Evolutionary conservation across 1,284 basidiomycete species (phyloP), one percentile per base, ranked within the genome.

Genomic region (Meira nashicola): DNA sequence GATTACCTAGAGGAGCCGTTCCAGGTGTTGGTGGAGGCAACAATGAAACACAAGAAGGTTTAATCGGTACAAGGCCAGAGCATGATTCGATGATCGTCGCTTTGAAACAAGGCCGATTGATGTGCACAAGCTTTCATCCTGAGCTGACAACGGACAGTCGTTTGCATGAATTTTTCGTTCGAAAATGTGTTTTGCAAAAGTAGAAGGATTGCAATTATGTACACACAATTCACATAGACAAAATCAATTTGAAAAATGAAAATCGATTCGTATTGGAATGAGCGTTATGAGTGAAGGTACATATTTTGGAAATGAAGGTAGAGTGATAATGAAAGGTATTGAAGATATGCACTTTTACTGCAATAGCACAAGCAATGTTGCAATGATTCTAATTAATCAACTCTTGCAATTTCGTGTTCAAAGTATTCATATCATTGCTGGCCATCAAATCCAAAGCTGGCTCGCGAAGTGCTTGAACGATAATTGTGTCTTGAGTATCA

Each of bases 61-160:
- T 67, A 17, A 53, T 67, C 3, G 47, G 62, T 17, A 33, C 37
- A n/a, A 58, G 70, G n/a, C 65, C 67, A 1, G 63, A 58, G 10
- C 61, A 66, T 46, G 57, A 85, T 39, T 71, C 76, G 83, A 67
- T 87, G 84, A 85, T 90, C 60, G 93, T 97, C 52, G 93, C 92
- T 23, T 80, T 95, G 15, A 84, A 87, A 11, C 90, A 95, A 77
- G 92, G 92, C 17, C 83, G 83, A 41, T 87, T 92, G 74, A 81
- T 97, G 54, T 83, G 92, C 33, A 94, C 92, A 1, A 90, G 87
- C 1, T 97, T 97, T 82, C 94, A 97, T 75, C 94, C 94, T 0
- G 94, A 97, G 79, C 82, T 97, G 47, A 94, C 90, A 15, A 83
- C 83, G 40, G 94, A 98, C 77, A 81, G 84, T 58, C 85, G 94